Conservation (phyloP, 495 filamentous ascomycete species). For the Xylaria flabelliformis region DNA sequence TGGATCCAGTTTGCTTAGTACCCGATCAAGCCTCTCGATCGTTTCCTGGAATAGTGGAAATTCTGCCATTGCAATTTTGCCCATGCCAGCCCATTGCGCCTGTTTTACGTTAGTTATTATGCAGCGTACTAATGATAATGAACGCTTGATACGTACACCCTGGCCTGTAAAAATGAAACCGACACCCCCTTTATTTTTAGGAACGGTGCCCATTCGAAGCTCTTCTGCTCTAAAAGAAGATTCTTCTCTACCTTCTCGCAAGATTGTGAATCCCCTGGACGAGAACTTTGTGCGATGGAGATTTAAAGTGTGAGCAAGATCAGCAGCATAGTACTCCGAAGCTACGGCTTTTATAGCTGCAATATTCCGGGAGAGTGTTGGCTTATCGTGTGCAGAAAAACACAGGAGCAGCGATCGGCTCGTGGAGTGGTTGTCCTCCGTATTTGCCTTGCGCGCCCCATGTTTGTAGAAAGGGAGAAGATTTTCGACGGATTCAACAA, state of each 20-base stretch:
- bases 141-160: constrained; percentile 32
- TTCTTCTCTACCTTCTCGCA: constrained; percentile 2
- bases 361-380: neutral
- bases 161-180: constrained; percentile 45
- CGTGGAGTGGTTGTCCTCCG: neutral
- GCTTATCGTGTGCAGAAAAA: constrained; percentile 2
- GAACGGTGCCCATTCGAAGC: constrained; percentile 32
- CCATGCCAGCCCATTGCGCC: constrained; percentile 26
- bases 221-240: neutral
- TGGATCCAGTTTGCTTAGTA: constrained; percentile 8
- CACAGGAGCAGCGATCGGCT: neutral
- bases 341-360: neutral
- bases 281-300: neutral
- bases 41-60: constrained; percentile 28
- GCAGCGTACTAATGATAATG: neutral
- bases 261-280: constrained; percentile 6
- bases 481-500: neutral
- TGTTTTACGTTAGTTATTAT: constrained; percentile 5
- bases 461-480: neutral
- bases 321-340: constrained; percentile 1
- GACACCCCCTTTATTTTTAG: neutral
- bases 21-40: constrained; percentile 7
- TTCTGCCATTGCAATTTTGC: constrained; percentile 30
- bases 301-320: neutral
- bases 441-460: neutral